These are phyloP conservation scores for Chloroidium sp. DNA, from an alignment of 163 green algal genomes.

Conservation along the genomic window DNA sequence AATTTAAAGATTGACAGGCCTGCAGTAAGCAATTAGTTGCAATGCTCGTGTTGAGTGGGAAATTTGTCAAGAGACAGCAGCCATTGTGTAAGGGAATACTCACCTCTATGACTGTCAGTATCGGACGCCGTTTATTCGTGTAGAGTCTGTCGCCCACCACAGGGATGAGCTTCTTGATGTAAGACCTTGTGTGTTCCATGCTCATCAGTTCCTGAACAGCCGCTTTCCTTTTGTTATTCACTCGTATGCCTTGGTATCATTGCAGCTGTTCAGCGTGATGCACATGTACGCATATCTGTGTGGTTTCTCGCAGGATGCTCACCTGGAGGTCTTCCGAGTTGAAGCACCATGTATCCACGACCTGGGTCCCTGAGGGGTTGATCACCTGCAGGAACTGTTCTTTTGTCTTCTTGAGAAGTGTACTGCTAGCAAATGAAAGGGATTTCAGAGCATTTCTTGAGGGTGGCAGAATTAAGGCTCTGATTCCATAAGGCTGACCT, in stretches of 20 bases:
- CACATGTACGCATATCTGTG: neutral
- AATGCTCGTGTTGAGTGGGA: too few relatives aligned
- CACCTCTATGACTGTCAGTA: neutral
- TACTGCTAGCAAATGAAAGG: neutral
- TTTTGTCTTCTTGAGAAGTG: neutral
- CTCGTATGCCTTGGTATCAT: neutral
- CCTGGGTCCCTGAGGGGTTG: constrained; percentile 8
- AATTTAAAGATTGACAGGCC: too few relatives aligned
- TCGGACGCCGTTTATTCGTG: constrained; percentile 1
- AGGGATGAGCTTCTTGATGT: constrained; percentile 3
- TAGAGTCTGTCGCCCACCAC: neutral
- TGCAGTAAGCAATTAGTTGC: too few relatives aligned
- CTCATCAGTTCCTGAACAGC: constrained; percentile 10
- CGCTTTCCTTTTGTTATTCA: neutral
- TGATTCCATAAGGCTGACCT: neutral
- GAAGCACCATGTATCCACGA: constrained; percentile 14
- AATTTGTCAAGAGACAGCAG: too few relatives aligned
- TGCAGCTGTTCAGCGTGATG: neutral
- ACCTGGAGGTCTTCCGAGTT: constrained; percentile 8
- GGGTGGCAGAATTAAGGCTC: too few relatives aligned
- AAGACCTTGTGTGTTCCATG: constrained; percentile 14
- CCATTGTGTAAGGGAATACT: neutral
- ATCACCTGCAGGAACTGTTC: neutral
- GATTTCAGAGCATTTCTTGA: neutral
- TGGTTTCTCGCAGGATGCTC: neutral